Evolutionary conservation across 352 stramenopile species (phyloP), one percentile per base, ranked within the genome.

Genomic region (Pythium oligandrum): DNA sequence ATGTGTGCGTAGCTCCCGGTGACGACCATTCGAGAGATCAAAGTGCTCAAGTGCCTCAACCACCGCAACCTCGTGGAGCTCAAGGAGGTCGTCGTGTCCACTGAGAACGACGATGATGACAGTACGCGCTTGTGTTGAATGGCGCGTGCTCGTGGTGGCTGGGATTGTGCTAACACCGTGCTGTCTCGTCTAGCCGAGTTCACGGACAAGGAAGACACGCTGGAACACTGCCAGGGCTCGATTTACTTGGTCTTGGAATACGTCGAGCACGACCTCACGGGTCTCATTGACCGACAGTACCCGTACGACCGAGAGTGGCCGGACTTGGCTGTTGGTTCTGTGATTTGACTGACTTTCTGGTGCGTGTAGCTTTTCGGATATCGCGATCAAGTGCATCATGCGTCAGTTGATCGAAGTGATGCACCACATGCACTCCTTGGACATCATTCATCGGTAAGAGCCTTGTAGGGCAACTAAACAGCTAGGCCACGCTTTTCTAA

Each of bases 21-120:
- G 46, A 98, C 93, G 40, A 96, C 96, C 11, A 96, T 99, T 60
- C 88, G 96, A 9, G 96, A 99, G 76, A 98, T 99, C 57, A 98
- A 98, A 85, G 97, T 99, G 62, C 80, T 99, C 50, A 98, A 98
- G 69, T 89, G 86, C 66, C 75, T 98, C 4, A 87, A 93, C 48
- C 96, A 99, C 71, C 83, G 78, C 17, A 98, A 98, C 70, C 76
- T 99, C 53, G 93, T 99, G 30, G 79, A 91, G 57, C 87, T 99
- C 61, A 91, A 98, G 55, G 96, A 98, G 68, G 93, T 99, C 44
- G 90, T 98, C 2, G 85, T 96, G 1, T 93, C 86, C 1, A 84
- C 80, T 3, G 85, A 92, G 49, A 87, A 91, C 30, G 87, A 95
- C 40, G 79, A 84, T 45, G 82, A 88, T 47, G 85, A 94, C 40